Base-by-base conservation (phyloP, 2,329 filamentous ascomycete genomes). In the Trichophyton schoenleinii region DNA sequence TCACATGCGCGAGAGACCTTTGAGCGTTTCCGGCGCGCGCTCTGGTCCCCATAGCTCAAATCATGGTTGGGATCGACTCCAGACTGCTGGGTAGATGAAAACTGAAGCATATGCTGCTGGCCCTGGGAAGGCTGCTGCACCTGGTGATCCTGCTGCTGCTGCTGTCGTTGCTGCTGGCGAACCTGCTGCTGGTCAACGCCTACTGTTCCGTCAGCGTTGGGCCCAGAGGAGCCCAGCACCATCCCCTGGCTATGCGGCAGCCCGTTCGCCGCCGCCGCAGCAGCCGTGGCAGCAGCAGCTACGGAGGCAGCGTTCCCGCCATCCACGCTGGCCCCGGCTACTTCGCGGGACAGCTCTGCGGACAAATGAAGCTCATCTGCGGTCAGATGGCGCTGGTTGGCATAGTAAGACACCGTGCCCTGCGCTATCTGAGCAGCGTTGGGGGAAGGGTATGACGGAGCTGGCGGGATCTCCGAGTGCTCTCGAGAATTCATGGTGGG, bases 1-100 rank as follows among this genome's bases (percentile, higher is more conserved):
- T 96, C 90, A 68, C 90, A 96, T 1, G 90, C 91, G 42, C 90
- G 82, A 9, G 90, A 95, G 4, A 94, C 89, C 72, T 95, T 95
- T 4, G 87, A 88, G 63, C 90, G 81, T 72, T 94, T 94, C 64
- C 87, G 79, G 0, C 87, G 86, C 13, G 85, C 82, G 9, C 84
- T 84, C 62, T 79, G 80, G 64, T 87, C 85, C 44, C 80, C 79
- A 68, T 81, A 80, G 65, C 74, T 77, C 65, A 81, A 63, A 58
- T 78, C 72, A 60, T 78, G 74, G 63, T 78, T 75, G 13, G 74
- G 75, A 61, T 78, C 76, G 59, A 75, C 72, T 38, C 73, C 73
- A 11, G 75, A 73, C 64, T 77, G 75, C 61, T 76, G 73, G 63
- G 73, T 75, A 7, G 75, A 72, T 11, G 75, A 68, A 63, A 77